Evolutionary conservation across 2,329 filamentous ascomycete genomes (phyloP), one percentile per base, ranked within the genome.

Genomic region (Metarhizium brunneum): DNA sequence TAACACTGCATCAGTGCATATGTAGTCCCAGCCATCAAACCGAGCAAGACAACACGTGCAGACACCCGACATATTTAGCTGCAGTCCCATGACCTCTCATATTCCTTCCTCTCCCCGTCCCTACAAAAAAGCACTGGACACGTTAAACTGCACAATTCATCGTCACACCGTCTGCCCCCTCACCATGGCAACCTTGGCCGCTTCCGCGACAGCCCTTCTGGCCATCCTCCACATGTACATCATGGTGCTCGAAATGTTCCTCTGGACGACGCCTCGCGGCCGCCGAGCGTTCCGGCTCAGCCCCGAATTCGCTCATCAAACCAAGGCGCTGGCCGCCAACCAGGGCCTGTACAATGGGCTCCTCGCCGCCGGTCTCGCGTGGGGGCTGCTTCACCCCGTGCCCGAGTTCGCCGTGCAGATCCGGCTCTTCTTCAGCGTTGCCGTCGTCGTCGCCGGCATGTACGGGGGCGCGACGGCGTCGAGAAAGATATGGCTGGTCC

Each of bases 261-360:
- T 79, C 54, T 80, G 76, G 76, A 76, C 70, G 2, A 73, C 68
- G 0, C 73, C 76, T 2, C 69, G 68, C 32, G 77, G 76, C 42
- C 71, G 67, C 58, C 73, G 71, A 60, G 63, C 75, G 2, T 80
- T 80, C 65, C 64, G 64, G 35, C 66, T 77, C 40, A 71, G 67
- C 0, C 62, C 71, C n/a, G 72, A 76, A 5, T 77, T 76, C 55
- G 77, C 77, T 6, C 63, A 71, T 43, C 61, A 76, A 64, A 77
- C 74, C 3, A 71, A 70, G 58, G 61, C 66, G 4, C 66, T 80
- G 40, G 77, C 75, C 50, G 74, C 74, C 53, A 80, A 79, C 63
- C 76, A 79, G 62, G 77, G 77, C 20, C 68, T 80, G 6, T 80
- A 80, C 67, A 80, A 80, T 61, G 76, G 77, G 47, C 78, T 80